Evolutionary conservation across 2,329 filamentous ascomycete genomes (phyloP), one percentile per base, ranked within the genome.

Genomic region (Ophiostoma novo-ulmi): DNA sequence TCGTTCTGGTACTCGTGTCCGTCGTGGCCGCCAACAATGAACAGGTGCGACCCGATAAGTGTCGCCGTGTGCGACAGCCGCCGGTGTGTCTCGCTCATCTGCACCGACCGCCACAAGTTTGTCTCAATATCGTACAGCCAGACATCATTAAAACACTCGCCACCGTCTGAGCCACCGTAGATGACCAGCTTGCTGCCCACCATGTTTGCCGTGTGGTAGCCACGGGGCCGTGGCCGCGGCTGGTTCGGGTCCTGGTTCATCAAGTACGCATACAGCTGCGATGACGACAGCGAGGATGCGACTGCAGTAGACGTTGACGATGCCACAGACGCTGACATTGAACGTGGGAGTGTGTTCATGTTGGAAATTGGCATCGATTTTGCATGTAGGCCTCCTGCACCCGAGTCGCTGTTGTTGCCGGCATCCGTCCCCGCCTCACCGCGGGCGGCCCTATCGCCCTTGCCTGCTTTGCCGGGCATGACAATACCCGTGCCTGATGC

Each of bases 151-250:
- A 91, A 91, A 79, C 89, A 91, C 78, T 91, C 88, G 69, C 87
- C 87, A 74, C 89, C 89, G 77, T 91, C 89, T 3, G 87, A 89
- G 44, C 89, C 89, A 55, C 89, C 89, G 77, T 86, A 91, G 75
- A 91, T 88, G 77, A 91, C 90, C 73, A 91, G 85, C 80, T 91
- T 91, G 78, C 85, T 85, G 73, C 88, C 88, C 63, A 91, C 88
- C 85, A 91, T 90, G 77, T 91, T 91, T 73, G 89, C 88, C 5
- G 89, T 91, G 78, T 91, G 89, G 77, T 91, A 91, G 69, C 89
- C 89, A 67, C 89, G 81, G 26, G 89, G 87, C 76, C 88, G 89
- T 26, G 89, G 89, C 66, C 83, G 82, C 11, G 63, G 63, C 69
- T 70, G 69, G 71, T 68, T 41, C 10, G 41, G 48, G 36, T 58